A percentile compares a stretch with the other conserved stretches of the same genome.
These are phyloP conservation scores for Eutypella sp. DNA, from an alignment of 2,329 filamentous ascomycete genomes.

Conservation along the genomic window DNA sequence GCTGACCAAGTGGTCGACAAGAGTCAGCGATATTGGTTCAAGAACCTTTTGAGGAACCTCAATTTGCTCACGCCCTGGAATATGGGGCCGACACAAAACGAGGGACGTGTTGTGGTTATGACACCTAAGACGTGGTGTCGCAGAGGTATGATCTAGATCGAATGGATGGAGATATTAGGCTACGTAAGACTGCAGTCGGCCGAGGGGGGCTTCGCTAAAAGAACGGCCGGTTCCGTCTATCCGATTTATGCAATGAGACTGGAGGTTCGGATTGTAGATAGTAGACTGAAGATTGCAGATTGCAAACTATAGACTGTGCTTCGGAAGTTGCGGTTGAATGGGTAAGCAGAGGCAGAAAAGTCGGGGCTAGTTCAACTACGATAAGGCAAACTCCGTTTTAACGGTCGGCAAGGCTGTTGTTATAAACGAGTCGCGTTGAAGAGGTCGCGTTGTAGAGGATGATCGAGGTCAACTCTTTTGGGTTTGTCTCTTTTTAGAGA, in stretches of 20 bases:
- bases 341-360: too few relatives aligned
- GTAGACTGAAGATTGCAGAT: too few relatives aligned
- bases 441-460: constrained; percentile 11
- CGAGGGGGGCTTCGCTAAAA: not conserved
- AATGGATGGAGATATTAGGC: not conserved
- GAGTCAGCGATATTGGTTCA: too few relatives aligned
- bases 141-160: not conserved
- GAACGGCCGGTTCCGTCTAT: not conserved
- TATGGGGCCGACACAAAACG: not conserved
- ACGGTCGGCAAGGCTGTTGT: too few relatives aligned
- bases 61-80: not conserved
- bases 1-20: too few relatives aligned
- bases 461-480: constrained; percentile 20
- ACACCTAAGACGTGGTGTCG: not conserved
- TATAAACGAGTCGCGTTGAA: too few relatives aligned
- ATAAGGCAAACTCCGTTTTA: not conserved
- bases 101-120: not conserved
- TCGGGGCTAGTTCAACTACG: not conserved
- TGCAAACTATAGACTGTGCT: too few relatives aligned
- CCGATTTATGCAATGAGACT: not conserved
- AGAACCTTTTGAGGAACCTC: not conserved
- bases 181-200: not conserved
- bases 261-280: not conserved
- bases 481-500: too few relatives aligned
- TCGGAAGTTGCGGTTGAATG: too few relatives aligned